Base-by-base conservation (phyloP, 495 filamentous ascomycete genomes). In the Aspergillus funiculosus region DNA sequence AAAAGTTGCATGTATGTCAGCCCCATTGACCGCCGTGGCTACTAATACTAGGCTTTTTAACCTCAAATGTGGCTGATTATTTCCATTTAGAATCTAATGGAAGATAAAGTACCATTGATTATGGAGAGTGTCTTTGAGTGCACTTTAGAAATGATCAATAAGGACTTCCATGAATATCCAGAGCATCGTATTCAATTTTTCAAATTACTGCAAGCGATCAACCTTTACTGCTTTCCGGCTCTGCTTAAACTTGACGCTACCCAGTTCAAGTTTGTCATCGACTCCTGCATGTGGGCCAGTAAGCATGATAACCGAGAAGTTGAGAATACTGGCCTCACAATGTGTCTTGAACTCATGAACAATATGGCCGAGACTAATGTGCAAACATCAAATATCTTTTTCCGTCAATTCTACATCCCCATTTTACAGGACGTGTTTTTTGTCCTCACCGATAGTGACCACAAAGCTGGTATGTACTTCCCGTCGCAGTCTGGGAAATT, bases 91-190 rank as follows among this genome's bases (percentile, higher is more conserved):
- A 79, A 77, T 50, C 73, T 94, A 56, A 97, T 97, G 94, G 90
- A 96, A 61, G 92, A 97, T 60, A 94, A 97, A 65, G 88, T 99
- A 2, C 87, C 89, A 0, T 82, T 81, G 31, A 96, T 97, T 62
- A 95, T 99, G 88, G 89, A 97, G 60, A 92, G 90, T 57, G 88
- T 99, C 14, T 99, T 99, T 61, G 91, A 95, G 64, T 97, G 92
- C 69, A 99, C 92, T 6, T 72, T 99, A 29, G 87, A 95, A 52
- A 99, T 99, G 92, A 97, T 99, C 72, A 99, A 97, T 78, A 99
- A 97, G 67, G 91, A 99, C 60, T 99, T 97, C 71, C 94, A 94
- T 35, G 92, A 99, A 62, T 99, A 94, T 64, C 92, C 92, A 0
- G 92, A 99, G 59, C 92, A 97, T 57, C 83, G 92, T 29, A 92